Base-by-base conservation (phyloP, 1,139 yeast genomes). In the Candida buenavistaensis region DNA sequence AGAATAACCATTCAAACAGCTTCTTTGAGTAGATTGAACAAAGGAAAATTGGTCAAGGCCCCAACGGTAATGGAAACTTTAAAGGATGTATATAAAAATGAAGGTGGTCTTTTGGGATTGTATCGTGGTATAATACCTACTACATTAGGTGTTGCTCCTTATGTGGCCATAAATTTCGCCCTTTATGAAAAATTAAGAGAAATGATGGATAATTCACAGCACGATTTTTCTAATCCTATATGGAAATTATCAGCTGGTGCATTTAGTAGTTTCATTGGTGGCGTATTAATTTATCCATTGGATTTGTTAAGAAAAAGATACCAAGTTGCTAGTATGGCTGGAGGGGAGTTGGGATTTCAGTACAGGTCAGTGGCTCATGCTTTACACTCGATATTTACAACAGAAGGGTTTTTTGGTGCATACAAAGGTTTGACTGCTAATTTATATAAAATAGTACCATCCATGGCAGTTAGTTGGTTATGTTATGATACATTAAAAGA, bases 391-490 rank as follows among this genome's bases (percentile, higher is more conserved):
- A 87, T 90, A 29, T 80, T 83, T 41, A 69, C 64, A 41, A 64
- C 70, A 12, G 97, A 90, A 58, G 97, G 97, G 1, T 58, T 78
- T 39, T 62, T 59, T 32, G 98, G 97, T 2, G 78, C 92, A 26
- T 90, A 88, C 65, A 86, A 83, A 54, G 97, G 97, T 0, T 72
- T 90, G 52, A 75, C 84, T 3, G 96, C 97, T 2, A 90, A 90
- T 54, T 68, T 90, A 54, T 82, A 88, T 63, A 90, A 90, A 57
- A 94, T 90, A 3, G 86, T 88, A 25, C 97, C 97, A 0, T 82
- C 94, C 6, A 90, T 90, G 92, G 97, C 97, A 2, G 89, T 90
- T 14, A 85, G 90, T 43, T 92, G 96, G 96, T 67, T 86, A 40
- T 79, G 86, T 42, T 90, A 85, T 59, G 97, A 90, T 55, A 58